Evolutionary conservation across 495 filamentous ascomycete species (phyloP).

Genomic region (Sphaerosporella brunnea): DNA sequence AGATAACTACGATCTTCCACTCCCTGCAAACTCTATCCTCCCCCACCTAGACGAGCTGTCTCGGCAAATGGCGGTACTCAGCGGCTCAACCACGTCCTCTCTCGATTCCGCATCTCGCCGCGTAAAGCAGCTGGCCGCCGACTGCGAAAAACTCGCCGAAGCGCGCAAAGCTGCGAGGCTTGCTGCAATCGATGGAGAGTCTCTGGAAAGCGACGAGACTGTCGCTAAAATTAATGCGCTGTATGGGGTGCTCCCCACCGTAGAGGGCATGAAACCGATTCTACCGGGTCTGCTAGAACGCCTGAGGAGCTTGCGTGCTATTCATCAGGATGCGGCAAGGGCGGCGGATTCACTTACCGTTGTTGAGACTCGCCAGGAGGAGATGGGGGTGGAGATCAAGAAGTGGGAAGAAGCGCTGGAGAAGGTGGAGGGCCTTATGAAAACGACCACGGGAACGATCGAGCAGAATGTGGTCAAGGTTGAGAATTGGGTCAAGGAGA

Average conservation of each 20-base stretch:
- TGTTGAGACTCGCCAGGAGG: constrained; percentile 60
- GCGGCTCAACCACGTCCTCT: constrained; percentile 42
- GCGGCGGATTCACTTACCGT: constrained; percentile 60
- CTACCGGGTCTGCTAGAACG: constrained; percentile 75
- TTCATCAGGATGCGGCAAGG: constrained; percentile 75
- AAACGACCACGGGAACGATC: constrained; percentile 48
- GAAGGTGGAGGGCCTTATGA: constrained; percentile 58
- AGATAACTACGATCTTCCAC: constrained; percentile 41
- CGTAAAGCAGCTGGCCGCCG: constrained; percentile 55
- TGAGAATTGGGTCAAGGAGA: constrained; percentile 70
- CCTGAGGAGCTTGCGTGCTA: constrained; percentile 59
- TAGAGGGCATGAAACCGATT: constrained; percentile 69
- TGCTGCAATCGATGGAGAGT: constrained; percentile 24
- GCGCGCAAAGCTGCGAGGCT: constrained; percentile 50
- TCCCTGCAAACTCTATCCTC: constrained; percentile 47
- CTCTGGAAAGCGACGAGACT: constrained; percentile 37
- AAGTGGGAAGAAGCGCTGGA: constrained; percentile 70
- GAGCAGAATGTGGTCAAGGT: constrained; percentile 61
- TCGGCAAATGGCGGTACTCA: constrained; percentile 47
- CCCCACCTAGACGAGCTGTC: constrained; percentile 65
- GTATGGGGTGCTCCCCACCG: constrained; percentile 72
- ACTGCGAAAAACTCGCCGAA: constrained; percentile 61
- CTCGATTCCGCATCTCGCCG: constrained; percentile 59
- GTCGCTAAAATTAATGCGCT: constrained; percentile 77
- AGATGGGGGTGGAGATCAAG: constrained; percentile 66